Percentiles rank a stretch among this genome's conserved stretches.
phyloP scores from a whole-genome alignment of 78 protist species.

The Dictyostelium discoideum region dicty_2.7 NC_007090.3:4621501-4622000 shows the following conservation, averaged over 20 bases:
- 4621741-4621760: not conserved
- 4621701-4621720: not conserved
- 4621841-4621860: not conserved
- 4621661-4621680: conserved; percentile 36
- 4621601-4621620: conserved; percentile 20
- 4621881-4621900: conserved; percentile 1
- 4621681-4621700: conserved; percentile 38
- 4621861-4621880: not conserved
- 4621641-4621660: conserved; percentile 20
- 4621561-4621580: not conserved
- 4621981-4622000: not conserved
- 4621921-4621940: conserved; percentile 75
- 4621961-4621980: conserved; percentile 18
- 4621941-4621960: conserved; percentile 65
- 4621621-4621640: conserved; percentile 31
- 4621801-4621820: conserved; percentile 54
- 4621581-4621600: conserved; percentile 14
- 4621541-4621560: not conserved
- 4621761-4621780: not conserved
- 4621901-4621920: conserved; percentile 18
- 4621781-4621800: conserved; percentile 71
- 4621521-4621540: not conserved
- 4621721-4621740: not conserved
- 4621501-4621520: not conserved
- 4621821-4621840: conserved; percentile 53